Percentiles rank a stretch among this genome's conserved stretches.
phyloP scores from a whole-genome alignment of 352 stramenopile species.

The Globisporangium cederbergense region DNA sequence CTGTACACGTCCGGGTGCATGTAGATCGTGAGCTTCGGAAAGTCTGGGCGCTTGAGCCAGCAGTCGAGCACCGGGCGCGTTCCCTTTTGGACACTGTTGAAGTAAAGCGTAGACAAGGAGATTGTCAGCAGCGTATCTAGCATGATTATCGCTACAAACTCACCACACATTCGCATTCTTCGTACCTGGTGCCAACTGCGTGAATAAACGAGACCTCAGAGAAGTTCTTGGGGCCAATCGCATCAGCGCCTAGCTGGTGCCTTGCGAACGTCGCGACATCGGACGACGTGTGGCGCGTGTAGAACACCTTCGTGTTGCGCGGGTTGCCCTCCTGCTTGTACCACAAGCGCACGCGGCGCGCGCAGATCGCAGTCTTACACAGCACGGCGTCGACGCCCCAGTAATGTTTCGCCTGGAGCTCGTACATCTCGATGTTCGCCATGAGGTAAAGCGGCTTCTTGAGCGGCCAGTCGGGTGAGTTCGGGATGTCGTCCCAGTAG shows the following conservation, averaged over 20 bases:
- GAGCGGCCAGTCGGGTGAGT: slow-evolving; percentile 28
- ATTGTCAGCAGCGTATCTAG: not conserved
- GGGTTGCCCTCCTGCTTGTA: slow-evolving; percentile 58
- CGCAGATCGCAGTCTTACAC: slow-evolving; percentile 50
- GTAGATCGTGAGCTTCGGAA: slow-evolving; percentile 23
- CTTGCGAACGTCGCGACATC: slow-evolving; percentile 37
- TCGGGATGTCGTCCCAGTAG: slow-evolving; percentile 27
- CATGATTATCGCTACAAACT: not conserved
- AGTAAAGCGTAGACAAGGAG: not conserved
- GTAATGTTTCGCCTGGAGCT: slow-evolving; percentile 38
- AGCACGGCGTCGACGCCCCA: slow-evolving; percentile 42
- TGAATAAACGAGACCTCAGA: slow-evolving; percentile 26
- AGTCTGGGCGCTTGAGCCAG: slow-evolving; percentile 29
- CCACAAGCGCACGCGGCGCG: slow-evolving; percentile 38
- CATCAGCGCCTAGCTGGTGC: slow-evolving; percentile 20
- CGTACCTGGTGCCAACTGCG: slow-evolving; percentile 24
- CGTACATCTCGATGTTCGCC: slow-evolving; percentile 62
- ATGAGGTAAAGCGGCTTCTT: slow-evolving; percentile 47
- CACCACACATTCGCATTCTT: not conserved
- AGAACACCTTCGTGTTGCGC: slow-evolving; percentile 45
- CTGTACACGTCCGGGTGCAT: slow-evolving; percentile 25
- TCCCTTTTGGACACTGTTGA: slow-evolving; percentile 31
- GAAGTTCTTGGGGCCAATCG: slow-evolving; percentile 30
- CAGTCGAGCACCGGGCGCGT: slow-evolving; percentile 30
- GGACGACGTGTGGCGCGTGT: slow-evolving; percentile 56